Conservation (phyloP, 2,329 filamentous ascomycete species). For the Epicoccum nigrum region DNA sequence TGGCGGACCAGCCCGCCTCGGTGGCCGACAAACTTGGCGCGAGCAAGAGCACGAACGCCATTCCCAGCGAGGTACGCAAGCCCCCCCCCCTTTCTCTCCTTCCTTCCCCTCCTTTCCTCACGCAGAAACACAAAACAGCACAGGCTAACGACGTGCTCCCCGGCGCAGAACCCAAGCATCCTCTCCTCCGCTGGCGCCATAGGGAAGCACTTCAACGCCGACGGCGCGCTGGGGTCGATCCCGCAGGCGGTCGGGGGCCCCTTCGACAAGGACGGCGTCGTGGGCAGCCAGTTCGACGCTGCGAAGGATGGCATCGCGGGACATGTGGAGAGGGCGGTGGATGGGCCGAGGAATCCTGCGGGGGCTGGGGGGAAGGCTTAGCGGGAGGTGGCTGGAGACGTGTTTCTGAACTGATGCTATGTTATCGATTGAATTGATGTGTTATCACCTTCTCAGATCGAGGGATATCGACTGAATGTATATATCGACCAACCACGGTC, state of each 20-base stretch:
- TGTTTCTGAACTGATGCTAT: too few relatives aligned
- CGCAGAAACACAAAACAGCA: too few relatives aligned
- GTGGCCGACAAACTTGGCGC: constrained; percentile 38
- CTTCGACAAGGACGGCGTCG: constrained; percentile 55
- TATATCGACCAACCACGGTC: too few relatives aligned
- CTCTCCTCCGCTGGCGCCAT: constrained; percentile 59
- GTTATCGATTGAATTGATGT: too few relatives aligned
- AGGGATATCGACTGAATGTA: too few relatives aligned
- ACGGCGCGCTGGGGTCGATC: constrained; percentile 58
- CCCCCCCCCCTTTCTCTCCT: too few relatives aligned
- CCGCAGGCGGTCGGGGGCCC: constrained; percentile 57
- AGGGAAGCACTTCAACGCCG: constrained; percentile 61
- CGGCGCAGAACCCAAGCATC: constrained; percentile 44
- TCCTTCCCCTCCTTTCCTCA: too few relatives aligned
- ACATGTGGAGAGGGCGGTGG: constrained; percentile 57
- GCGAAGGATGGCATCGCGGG: constrained; percentile 60
- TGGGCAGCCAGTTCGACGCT: constrained; percentile 63
- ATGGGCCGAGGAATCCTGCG: constrained; percentile 49
- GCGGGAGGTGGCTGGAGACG: too few relatives aligned
- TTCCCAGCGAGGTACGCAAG: constrained; percentile 30
- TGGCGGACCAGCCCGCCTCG: constrained; percentile 29
- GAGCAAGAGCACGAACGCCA: constrained; percentile 39
- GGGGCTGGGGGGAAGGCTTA: constrained; percentile 32
- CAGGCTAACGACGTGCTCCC: too few relatives aligned
- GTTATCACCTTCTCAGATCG: too few relatives aligned